A percentile compares a stretch with the other conserved stretches of the same genome.
Conservation (phyloP, 2,329 filamentous ascomycete genomes). For the Nothomitra cinnamomea region DNA sequence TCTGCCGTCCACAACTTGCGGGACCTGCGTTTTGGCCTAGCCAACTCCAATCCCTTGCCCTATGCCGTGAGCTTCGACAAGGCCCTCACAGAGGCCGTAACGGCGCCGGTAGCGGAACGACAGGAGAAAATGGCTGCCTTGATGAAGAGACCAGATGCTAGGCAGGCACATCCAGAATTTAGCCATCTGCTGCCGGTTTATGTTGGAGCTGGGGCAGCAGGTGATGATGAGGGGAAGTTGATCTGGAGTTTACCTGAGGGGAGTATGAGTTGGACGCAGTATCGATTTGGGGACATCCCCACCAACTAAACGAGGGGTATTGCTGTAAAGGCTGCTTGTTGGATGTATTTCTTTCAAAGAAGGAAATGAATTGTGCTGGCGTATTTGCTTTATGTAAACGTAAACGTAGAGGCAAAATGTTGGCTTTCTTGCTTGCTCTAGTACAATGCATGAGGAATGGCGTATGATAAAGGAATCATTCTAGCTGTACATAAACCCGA, state of each 20-base stretch:
- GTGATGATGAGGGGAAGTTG: slow-evolving; percentile 24
- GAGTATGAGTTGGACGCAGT: slow-evolving; percentile 38
- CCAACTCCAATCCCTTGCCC: slow-evolving; percentile 30
- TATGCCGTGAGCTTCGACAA: slow-evolving; percentile 49
- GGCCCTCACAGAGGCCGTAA: slow-evolving; percentile 47
- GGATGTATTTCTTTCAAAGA: neutral
- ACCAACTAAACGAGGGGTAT: neutral
- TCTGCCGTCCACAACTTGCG: slow-evolving; percentile 60
- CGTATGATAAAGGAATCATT: neutral
- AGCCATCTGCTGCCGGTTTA: slow-evolving; percentile 46
- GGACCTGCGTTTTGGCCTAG: slow-evolving; percentile 32
- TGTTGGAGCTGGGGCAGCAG: slow-evolving; percentile 38
- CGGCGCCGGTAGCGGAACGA: slow-evolving; percentile 22
- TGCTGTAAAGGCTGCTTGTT: neutral
- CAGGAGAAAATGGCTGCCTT: slow-evolving; percentile 28
- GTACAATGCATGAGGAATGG: neutral
- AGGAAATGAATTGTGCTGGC: neutral
- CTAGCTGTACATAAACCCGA: no score
- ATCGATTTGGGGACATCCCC: slow-evolving; percentile 26
- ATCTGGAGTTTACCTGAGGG: slow-evolving; percentile 23
- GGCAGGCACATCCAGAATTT: slow-evolving; percentile 44
- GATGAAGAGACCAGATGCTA: slow-evolving; percentile 34
- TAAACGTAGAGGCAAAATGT: no score
- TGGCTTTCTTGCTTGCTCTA: neutral
- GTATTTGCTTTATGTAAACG: no score